Conservation (phyloP, 768 basidiomycete genomes). For the Leccinum incarnatum region DNA sequence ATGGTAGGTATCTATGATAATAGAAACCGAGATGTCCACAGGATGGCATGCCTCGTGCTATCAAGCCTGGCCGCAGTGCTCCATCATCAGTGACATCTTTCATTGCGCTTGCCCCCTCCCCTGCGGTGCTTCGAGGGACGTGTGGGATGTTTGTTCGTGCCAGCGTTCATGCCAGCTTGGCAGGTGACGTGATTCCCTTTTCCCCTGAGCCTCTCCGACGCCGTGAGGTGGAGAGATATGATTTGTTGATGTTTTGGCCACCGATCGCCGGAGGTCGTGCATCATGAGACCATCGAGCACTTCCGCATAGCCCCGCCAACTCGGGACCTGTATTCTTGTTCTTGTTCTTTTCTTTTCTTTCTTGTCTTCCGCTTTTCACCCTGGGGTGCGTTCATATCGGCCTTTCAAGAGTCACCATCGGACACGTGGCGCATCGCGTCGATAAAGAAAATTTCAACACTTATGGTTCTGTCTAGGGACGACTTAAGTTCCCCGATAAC, state of each 20-base stretch:
- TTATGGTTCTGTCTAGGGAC: not conserved
- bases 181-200: not conserved
- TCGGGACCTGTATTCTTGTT: not conserved
- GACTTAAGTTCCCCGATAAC: not conserved
- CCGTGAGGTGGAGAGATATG: not conserved
- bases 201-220: not conserved
- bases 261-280: not conserved
- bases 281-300: not conserved
- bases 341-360: not conserved
- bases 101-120: not conserved
- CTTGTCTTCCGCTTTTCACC: not conserved
- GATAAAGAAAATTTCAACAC: not conserved
- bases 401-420: not conserved
- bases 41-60: constrained; percentile 5
- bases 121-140: not conserved
- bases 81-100: not conserved
- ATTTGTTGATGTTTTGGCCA: not conserved
- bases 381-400: not conserved
- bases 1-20: not conserved
- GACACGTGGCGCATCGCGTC: not conserved
- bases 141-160: not conserved
- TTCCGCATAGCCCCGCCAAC: not conserved
- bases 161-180: not conserved
- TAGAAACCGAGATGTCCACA: not conserved
- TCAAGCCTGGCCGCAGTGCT: not conserved